Evolutionary conservation across 2,329 filamentous ascomycete genomes (phyloP).

Genomic region (Grosmannia penicillata): DNA sequence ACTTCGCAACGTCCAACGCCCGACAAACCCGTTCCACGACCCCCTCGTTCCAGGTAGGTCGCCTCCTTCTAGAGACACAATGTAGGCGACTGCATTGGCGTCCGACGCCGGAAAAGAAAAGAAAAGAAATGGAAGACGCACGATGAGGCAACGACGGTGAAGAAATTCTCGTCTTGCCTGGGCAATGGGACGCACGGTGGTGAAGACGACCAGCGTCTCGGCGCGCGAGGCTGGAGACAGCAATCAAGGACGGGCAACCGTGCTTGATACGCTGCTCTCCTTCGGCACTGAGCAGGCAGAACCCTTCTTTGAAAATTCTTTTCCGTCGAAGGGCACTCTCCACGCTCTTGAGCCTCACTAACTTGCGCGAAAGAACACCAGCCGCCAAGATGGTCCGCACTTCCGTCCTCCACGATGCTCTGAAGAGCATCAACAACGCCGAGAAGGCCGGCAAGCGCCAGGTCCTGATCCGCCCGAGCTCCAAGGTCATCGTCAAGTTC

Average conservation of each 20-base stretch:
- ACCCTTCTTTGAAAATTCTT: constrained; percentile 35
- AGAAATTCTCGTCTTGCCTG: no score
- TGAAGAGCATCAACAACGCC: constrained; percentile 99
- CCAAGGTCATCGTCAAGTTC: constrained; percentile 99
- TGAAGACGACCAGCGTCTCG: constrained; percentile 1
- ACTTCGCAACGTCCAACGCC: neutral
- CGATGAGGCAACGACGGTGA: neutral
- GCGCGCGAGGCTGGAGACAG: constrained; percentile 39
- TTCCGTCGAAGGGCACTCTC: constrained; percentile 47
- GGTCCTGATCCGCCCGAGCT: constrained; percentile 92
- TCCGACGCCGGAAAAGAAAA: constrained; percentile 11
- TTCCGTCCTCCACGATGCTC: constrained; percentile 97
- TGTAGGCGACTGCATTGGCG: constrained; percentile 14
- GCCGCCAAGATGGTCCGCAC: constrained; percentile 96
- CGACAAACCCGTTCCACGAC: neutral
- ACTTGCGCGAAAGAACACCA: constrained; percentile 45
- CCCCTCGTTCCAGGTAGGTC: constrained; percentile 8
- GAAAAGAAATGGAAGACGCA: neutral
- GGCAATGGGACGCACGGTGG: no score
- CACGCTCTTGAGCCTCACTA: constrained; percentile 50
- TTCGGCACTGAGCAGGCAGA: constrained; percentile 54
- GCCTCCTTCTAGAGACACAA: neutral
- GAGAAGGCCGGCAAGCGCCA: constrained; percentile 99
- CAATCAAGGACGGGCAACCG: constrained; percentile 31
- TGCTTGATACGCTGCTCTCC: constrained; percentile 47